Base-by-base conservation (phyloP, 2,329 filamentous ascomycete species). In the Chaetomiaceae sp. region DNA sequence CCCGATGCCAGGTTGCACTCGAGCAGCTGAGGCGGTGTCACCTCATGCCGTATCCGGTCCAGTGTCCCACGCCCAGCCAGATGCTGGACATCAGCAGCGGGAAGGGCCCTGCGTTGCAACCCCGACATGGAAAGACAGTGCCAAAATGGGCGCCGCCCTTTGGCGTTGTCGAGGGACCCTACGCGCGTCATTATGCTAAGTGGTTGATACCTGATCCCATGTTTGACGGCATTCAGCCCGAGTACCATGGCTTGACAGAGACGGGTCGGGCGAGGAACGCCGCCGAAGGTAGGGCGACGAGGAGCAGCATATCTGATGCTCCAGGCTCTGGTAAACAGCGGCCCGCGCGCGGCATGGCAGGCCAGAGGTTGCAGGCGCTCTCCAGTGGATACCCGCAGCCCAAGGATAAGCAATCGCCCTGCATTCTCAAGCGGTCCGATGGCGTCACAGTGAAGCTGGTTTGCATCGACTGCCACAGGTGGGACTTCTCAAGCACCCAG, bases 401-500 rank as follows among this genome's bases (percentile, higher is more conserved):
- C n/a, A 91, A 89, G 70, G 87, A 89, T 62, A 90, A 89, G 74
- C 79, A 83, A 51, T 86, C 88, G 4, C 89, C 90, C 51, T 89
- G 91, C 68, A 77, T 93, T 58, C 77, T 96, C 65, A 91, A 89
- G 70, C 86, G 90, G 61, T 85, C 86, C 48, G 91, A 97, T 69
- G 88, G 88, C 50, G 78, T 88, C 64, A 83, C 85, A 57, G 92
- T 97, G 57, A 95, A 95, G 70, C 78, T 97, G 43, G 86, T 95
- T 56, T 99, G 93, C 73, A 71, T 87, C 53, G 87, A 93, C 67
- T 97, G 93, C 69, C 79, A 89, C 44, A 81, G 92, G 57, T 88
- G 89, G 66, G 89, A 96, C 67, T 97, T 97, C 65, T 91, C 87
- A 50, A 97, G 91, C 71, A 95, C 91, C 0, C 93, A 97, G 68